Base-by-base conservation (phyloP, 306 rosid genomes). In the Chamaecrista fasciculata region DNA sequence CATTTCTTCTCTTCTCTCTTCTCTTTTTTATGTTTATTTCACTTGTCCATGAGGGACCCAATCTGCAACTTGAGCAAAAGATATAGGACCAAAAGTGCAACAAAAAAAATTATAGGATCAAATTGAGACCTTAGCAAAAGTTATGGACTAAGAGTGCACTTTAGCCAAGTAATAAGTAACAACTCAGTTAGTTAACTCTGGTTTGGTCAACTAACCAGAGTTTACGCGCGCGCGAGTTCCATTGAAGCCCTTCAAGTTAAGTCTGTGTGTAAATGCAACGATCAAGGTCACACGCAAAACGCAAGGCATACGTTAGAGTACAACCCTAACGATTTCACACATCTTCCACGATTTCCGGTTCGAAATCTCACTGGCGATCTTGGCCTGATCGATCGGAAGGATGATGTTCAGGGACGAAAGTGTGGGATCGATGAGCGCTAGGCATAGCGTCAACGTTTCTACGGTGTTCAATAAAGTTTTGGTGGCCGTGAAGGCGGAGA, bases 401-500 rank as follows among this genome's bases (percentile, higher is more conserved):
- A 14, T 53, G 31, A 78, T 79, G 87, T 57, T 83, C 2, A 50
- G 78, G 59, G 75, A n/a, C 3, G 80, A 76, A 79, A 68, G n/a
- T 68, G 75, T 76, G 3, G 87, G 79, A 72, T 83, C 87, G 3
- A 60, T 65, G 28, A 82, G 87, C 70, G 85, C 82, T 4, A 79
- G 86, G 75, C 85, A 74, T 57, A 66, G 57, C 60, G 63, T 71
- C 24, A 55, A 74, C 62, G 23, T 56, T 20, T 48, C 68, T n/a
- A 28, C 77, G 51, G 65, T 55, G 42, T 75, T 86, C 15, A 88
- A 86, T 25, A 90, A 89, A 62, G 99, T 94, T 33, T 70, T 94
- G 3, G 95, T 87, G 21, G 97, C 99, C 11, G 86, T 91, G 33
- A 94, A 87, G 70, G 97, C 95, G 2, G 97, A 85, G 84, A 89